Evolutionary conservation across 208 protist species (phyloP).

Genomic region (Trypanosoma lewisi): DNA sequence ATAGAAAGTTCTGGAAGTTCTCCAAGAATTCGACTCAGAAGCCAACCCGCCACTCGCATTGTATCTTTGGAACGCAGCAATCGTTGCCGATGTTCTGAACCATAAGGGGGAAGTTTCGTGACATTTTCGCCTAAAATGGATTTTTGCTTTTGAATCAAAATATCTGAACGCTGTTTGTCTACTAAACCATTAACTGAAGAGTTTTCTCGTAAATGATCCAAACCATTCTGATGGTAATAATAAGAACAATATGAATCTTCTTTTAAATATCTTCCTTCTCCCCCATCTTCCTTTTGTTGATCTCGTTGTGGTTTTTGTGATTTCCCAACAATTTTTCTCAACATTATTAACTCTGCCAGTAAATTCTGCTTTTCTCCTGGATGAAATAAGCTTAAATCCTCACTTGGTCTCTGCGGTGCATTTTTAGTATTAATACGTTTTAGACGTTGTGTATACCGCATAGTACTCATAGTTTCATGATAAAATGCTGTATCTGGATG

Average conservation of each 20-base stretch:
- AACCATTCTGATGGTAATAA: background rate
- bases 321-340: constrained; percentile 48
- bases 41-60: constrained; percentile 76
- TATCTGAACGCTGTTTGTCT: background rate
- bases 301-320: constrained; percentile 17
- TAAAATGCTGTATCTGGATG: constrained; percentile 60
- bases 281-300: background rate
- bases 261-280: too few species aligned
- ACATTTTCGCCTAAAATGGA: background rate
- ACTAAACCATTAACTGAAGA: background rate
- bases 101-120: background rate
- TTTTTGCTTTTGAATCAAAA: background rate
- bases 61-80: constrained; percentile 54
- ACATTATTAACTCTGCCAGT: constrained; percentile 50
- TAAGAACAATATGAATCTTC: too few species aligned
- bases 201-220: background rate
- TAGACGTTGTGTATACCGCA: constrained; percentile 85
- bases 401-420: constrained; percentile 22
- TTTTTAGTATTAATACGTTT: constrained; percentile 66
- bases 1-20: constrained; percentile 72
- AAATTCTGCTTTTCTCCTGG: constrained; percentile 44
- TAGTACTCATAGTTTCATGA: constrained; percentile 81
- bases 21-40: constrained; percentile 72
- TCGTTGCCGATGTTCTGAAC: constrained; percentile 5
- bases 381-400: constrained; percentile 42